These are phyloP conservation scores for Clausena lansium DNA, from an alignment of 345 rosid genomes.

Conservation along the genomic window DNA sequence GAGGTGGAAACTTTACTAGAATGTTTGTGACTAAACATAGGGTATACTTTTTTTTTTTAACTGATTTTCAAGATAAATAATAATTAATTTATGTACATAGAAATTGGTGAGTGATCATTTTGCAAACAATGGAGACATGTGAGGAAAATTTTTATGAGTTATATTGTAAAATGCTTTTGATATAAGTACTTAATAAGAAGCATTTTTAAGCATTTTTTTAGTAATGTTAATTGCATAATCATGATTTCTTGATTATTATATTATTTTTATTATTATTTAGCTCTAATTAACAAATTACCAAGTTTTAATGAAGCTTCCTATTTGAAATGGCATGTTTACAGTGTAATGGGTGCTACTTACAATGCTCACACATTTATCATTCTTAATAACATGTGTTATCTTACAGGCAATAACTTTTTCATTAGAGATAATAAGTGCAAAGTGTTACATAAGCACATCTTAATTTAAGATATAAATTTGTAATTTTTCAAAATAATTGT, in stretches of 20 bases:
- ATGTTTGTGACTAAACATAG: neutral
- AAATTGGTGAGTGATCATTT: neutral
- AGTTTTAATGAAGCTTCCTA: neutral
- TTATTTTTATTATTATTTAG: no score
- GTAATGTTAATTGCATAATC: neutral
- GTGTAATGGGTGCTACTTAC: neutral
- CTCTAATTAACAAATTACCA: neutral
- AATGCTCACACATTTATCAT: no score
- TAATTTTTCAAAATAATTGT: neutral
- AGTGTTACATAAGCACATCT: no score
- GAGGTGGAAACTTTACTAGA: conserved; percentile 9
- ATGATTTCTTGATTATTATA: no score
- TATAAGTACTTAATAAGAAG: neutral
- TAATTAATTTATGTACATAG: no score
- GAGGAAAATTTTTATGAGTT: no score
- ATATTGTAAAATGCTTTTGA: no score
- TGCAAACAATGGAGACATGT: neutral
- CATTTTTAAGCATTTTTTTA: neutral
- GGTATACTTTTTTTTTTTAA: neutral
- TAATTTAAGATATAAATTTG: no score
- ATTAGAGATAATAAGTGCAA: no score
- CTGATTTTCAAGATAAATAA: neutral
- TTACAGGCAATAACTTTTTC: neutral
- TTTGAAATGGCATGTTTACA: no score
- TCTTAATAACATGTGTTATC: neutral